Base-by-base conservation (phyloP, 1,139 yeast species). In the Suhomyces anneliseae region DNA sequence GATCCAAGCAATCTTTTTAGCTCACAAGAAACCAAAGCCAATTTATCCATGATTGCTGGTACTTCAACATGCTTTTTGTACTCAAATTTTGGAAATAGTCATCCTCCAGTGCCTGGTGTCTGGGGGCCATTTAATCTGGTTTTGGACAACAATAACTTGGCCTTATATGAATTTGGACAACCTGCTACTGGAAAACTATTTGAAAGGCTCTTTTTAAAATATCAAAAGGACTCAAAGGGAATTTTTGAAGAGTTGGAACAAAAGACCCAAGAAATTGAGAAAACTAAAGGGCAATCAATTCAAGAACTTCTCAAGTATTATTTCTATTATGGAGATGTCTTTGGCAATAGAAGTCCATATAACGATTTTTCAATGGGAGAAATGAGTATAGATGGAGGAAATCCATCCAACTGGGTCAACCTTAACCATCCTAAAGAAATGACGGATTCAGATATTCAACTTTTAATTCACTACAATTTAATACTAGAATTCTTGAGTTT, bases 21-120 rank as follows among this genome's bases (percentile, higher is more conserved):
- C 6, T 7, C 38, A 4, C 51, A 61, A 53, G 51, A 58, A 8
- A 2, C 54, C 48, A 29, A 52, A 31, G 8, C 56, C 66, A 44
- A 40, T 8, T 52, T 80, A 15, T 68, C 79, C 2, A 73, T 81
- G 78, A 75, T 80, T 8, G 86, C 85, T 1, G 86, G 86, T 0
- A 82, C 86, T 0, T 80, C 85, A 6, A 81, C 85, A 0, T 82
- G 87, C 52, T 80, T 71, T 50, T 54, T 82, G 4, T 55, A 72
- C 8, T 69, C 72, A 1, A 59, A 65, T 4, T 44, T 45, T 1
- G 31, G 39, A 1, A 11, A 11, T 1, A 6, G 27, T 1, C 37
- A 39, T 7, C 12, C 34, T 2, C 33, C 36, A 6, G 32, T 70
- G 2, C 60, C 66, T 0, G 85, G 85, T 0, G 62, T 80, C 4